phyloP scores from a whole-genome alignment of 495 filamentous ascomycete genomes.

The Hyaloscypha hepaticicola region DNA sequence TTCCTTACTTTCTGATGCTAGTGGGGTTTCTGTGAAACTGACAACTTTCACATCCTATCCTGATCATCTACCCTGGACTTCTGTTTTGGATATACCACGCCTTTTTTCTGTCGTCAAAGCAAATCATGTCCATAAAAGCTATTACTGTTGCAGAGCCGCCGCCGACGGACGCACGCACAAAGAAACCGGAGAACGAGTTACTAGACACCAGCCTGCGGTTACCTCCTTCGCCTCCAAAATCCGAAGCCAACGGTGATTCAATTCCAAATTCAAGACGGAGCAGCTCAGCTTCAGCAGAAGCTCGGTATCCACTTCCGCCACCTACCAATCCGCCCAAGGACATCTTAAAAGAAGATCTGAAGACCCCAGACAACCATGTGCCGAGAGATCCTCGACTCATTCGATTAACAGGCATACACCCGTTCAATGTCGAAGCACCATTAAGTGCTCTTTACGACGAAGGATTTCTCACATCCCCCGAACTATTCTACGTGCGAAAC shows the following conservation, averaged over 20 bases:
- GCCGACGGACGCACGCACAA: background rate
- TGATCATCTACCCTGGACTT: background rate
- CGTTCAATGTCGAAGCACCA: conserved; percentile 92
- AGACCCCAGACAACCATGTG: conserved; percentile 86
- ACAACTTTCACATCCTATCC: background rate
- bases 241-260: conserved; percentile 14
- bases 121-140: background rate
- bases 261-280: conserved; percentile 19
- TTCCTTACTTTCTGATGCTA: background rate
- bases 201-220: conserved; percentile 1
- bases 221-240: conserved; percentile 30
- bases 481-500: conserved; percentile 94
- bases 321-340: conserved; percentile 57
- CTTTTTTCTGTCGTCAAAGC: background rate
- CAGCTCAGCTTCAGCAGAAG: conserved; percentile 9
- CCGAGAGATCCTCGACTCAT: conserved; percentile 84
- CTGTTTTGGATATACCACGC: background rate
- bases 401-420: conserved; percentile 85
- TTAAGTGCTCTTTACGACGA: conserved; percentile 78
- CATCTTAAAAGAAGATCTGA: conserved; percentile 71
- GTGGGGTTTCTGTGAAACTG: background rate
- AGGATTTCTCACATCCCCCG: conserved; percentile 87
- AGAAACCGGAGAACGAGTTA: conserved; percentile 1
- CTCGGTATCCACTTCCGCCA: conserved; percentile 63
- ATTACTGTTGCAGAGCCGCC: background rate